Evolutionary conservation across 2,329 filamentous ascomycete genomes (phyloP).

Genomic region (Dothidotthia symphoricarpi): DNA sequence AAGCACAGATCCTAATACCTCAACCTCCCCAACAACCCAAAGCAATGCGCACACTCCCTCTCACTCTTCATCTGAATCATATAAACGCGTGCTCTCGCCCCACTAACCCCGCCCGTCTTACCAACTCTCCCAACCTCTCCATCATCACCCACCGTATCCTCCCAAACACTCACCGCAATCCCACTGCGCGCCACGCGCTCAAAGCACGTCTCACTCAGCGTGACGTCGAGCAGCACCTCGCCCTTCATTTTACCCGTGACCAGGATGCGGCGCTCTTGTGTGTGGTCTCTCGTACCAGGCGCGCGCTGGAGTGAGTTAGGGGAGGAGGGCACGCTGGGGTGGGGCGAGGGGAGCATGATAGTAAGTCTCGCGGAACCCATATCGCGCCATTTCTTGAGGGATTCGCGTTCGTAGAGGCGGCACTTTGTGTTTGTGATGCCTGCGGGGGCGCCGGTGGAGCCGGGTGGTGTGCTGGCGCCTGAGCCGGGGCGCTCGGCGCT

Average conservation of each 20-base stretch:
- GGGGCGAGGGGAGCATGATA: conserved; percentile 68
- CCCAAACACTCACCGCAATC: conserved; percentile 86
- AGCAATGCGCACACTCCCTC: conserved; percentile 51
- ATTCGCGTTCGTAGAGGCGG: conserved; percentile 76
- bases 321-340: conserved; percentile 48
- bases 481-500: conserved; percentile 44
- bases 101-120: conserved; percentile 57
- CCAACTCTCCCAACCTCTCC: conserved; percentile 62
- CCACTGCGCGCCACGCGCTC: conserved; percentile 79
- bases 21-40: conserved; percentile 50
- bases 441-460: conserved; percentile 49
- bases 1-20: conserved; percentile 47
- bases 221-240: conserved; percentile 74
- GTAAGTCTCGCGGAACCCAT: conserved; percentile 81
- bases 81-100: conserved; percentile 58
- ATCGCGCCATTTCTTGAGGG: conserved; percentile 80
- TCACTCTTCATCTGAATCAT: conserved; percentile 60
- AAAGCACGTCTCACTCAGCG: conserved; percentile 80
- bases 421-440: conserved; percentile 81
- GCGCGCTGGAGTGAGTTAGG: conserved; percentile 31
- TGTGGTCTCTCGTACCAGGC: conserved; percentile 40
- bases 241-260: conserved; percentile 69
- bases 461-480: conserved; percentile 36
- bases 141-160: conserved; percentile 50
- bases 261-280: conserved; percentile 79